Conservation (phyloP, 2,329 filamentous ascomycete genomes). For the Pyricularia grisea region DNA sequence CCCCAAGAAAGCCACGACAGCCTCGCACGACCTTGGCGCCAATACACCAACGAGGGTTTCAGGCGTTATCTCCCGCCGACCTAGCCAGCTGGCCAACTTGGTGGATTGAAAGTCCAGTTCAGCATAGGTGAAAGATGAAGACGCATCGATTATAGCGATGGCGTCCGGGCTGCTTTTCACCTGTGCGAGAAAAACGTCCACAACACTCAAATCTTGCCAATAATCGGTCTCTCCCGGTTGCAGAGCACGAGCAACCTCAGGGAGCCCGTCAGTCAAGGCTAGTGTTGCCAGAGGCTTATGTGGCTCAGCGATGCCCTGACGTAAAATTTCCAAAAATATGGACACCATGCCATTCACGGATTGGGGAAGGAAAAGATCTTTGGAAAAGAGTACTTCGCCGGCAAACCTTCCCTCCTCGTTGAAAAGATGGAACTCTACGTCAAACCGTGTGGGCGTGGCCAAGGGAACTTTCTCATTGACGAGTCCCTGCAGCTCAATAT, state of each 20-base stretch:
- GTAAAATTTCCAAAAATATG: background rate
- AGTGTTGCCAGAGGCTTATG: background rate
- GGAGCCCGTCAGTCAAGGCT: background rate
- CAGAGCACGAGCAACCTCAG: too few species aligned
- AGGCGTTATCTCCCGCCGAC: slow-evolving; percentile 23
- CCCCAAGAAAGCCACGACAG: slow-evolving; percentile 47
- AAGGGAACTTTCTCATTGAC: too few species aligned
- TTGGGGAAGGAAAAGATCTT: background rate
- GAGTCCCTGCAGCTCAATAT: background rate
- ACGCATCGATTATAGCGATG: slow-evolving; percentile 18
- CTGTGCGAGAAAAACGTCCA: slow-evolving; percentile 19
- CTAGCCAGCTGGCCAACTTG: background rate
- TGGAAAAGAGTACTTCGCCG: background rate
- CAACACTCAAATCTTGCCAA: background rate
- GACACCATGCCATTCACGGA: background rate
- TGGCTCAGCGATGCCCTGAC: background rate
- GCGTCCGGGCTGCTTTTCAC: slow-evolving; percentile 15
- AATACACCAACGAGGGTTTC: background rate
- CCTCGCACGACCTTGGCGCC: slow-evolving; percentile 34
- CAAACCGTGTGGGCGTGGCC: background rate
- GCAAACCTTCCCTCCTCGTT: background rate
- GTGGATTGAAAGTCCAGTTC: background rate
- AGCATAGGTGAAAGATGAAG: slow-evolving; percentile 14
- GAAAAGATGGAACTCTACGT: background rate
- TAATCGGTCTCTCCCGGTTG: too few species aligned